phyloP scores from a whole-genome alignment of 768 basidiomycete species.

The Collybia sordida region DNA sequence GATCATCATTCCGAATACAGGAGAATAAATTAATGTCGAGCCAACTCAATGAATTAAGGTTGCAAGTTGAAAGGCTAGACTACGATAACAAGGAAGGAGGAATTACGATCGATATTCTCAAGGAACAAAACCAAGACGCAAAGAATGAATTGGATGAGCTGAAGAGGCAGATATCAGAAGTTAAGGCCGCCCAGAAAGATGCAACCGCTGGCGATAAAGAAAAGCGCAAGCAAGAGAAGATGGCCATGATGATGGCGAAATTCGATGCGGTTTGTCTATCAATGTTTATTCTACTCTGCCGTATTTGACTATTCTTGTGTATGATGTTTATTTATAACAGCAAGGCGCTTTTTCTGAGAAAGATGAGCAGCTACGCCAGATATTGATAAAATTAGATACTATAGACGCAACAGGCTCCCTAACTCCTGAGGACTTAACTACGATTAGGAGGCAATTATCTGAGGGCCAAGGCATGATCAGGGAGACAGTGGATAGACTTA shows the following conservation, averaged over 20 bases:
- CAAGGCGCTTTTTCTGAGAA: constrained; percentile 95
- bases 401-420: constrained; percentile 69
- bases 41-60: constrained; percentile 88
- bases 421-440: constrained; percentile 72
- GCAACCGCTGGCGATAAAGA: constrained; percentile 94
- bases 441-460: constrained; percentile 84
- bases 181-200: constrained; percentile 81
- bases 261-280: constrained; percentile 79
- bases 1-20: constrained; percentile 31
- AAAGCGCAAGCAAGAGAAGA: constrained; percentile 98
- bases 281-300: constrained; percentile 1
- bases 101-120: constrained; percentile 92
- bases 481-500: constrained; percentile 86
- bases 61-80: constrained; percentile 88
- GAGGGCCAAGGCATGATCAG: constrained; percentile 85
- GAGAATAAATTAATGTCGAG: constrained; percentile 95
- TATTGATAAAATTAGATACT: constrained; percentile 81
- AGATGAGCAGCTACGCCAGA: constrained; percentile 86
- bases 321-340: constrained; percentile 33
- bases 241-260: constrained; percentile 99
- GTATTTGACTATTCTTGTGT: constrained; percentile 3
- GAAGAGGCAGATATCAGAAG: constrained; percentile 71
- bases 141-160: constrained; percentile 89
- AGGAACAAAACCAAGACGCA: constrained; percentile 90
- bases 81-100: constrained; percentile 95